Percentiles rank a stretch among this genome's conserved stretches.
Evolutionary conservation across 2,329 filamentous ascomycete species (phyloP).

Genomic region (Nemania sp.): DNA sequence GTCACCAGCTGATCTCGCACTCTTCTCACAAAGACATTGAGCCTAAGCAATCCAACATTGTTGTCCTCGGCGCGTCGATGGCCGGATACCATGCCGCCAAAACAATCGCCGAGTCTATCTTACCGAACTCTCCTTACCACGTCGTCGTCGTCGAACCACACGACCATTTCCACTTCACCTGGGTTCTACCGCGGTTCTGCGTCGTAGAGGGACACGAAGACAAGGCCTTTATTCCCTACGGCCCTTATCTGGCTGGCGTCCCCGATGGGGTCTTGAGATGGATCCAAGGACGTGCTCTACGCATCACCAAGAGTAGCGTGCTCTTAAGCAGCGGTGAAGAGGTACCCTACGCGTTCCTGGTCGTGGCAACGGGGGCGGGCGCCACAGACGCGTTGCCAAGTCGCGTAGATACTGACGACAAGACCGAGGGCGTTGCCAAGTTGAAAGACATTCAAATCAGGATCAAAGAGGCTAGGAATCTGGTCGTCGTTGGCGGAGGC

Average conservation of each 20-base stretch:
- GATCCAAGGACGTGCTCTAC: constrained; percentile 49
- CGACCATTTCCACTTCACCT: constrained; percentile 65
- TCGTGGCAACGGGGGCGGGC: constrained; percentile 61
- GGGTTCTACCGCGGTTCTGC: constrained; percentile 62
- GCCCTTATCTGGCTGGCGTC: constrained; percentile 43
- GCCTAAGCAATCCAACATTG: constrained; percentile 49
- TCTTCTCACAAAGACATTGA: constrained; percentile 4
- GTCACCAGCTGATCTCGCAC: constrained; percentile 20
- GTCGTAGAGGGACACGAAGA: constrained; percentile 61
- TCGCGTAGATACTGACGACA: constrained; percentile 50
- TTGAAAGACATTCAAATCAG: constrained; percentile 51
- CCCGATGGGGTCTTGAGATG: constrained; percentile 35
- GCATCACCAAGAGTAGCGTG: constrained; percentile 46
- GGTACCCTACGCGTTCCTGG: constrained; percentile 58
- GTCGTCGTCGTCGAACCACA: constrained; percentile 64
- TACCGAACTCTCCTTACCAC: constrained; percentile 51
- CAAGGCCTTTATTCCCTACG: constrained; percentile 65
- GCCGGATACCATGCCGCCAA: constrained; percentile 56
- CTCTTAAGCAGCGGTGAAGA: constrained; percentile 47
- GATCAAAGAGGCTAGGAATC: constrained; percentile 48
- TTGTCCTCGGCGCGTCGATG: constrained; percentile 63
- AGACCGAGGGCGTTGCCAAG: constrained; percentile 48
- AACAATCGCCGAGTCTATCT: constrained; percentile 54
- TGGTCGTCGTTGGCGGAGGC: constrained; percentile 62
- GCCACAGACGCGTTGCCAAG: constrained; percentile 51